Evolutionary conservation across 495 filamentous ascomycete genomes (phyloP).

Genomic region (Annulohypoxylon moriforme): DNA sequence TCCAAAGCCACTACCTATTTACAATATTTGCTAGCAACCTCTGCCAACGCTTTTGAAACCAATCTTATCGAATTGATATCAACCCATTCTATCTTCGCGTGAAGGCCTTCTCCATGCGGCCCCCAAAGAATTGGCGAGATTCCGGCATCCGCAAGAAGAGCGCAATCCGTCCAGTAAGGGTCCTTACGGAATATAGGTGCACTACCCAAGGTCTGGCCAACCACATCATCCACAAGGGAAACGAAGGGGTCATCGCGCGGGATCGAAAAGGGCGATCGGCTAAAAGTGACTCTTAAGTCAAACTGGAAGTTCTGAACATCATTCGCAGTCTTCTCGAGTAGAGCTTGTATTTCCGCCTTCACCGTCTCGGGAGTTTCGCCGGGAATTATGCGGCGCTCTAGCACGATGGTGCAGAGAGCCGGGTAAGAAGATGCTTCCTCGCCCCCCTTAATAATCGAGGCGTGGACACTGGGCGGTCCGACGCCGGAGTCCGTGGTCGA

Average conservation of each 20-base stretch:
- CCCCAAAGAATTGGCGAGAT: slow-evolving; percentile 49
- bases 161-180: slow-evolving; percentile 6
- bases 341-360: neutral
- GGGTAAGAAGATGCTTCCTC: slow-evolving; percentile 5
- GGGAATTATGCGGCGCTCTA: slow-evolving; percentile 1
- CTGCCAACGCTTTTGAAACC: slow-evolving; percentile 33
- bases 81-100: slow-evolving; percentile 61
- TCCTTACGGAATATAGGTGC: neutral
- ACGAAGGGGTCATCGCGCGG: slow-evolving; percentile 2
- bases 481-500: neutral
- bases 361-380: slow-evolving; percentile 1
- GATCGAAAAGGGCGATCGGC: slow-evolving; percentile 6
- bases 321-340: neutral
- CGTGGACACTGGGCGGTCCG: neutral
- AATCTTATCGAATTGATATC: slow-evolving; percentile 46
- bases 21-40: slow-evolving; percentile 23
- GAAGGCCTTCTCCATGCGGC: slow-evolving; percentile 55
- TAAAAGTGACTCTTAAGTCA: slow-evolving; percentile 6
- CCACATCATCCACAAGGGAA: slow-evolving; percentile 1
- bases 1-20: neutral
- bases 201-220: neutral
- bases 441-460: neutral
- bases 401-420: neutral
- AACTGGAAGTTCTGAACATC: neutral
- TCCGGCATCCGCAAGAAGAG: neutral